Conservation (phyloP, 441 rosid genomes). For the Eruca vesicaria region DNA sequence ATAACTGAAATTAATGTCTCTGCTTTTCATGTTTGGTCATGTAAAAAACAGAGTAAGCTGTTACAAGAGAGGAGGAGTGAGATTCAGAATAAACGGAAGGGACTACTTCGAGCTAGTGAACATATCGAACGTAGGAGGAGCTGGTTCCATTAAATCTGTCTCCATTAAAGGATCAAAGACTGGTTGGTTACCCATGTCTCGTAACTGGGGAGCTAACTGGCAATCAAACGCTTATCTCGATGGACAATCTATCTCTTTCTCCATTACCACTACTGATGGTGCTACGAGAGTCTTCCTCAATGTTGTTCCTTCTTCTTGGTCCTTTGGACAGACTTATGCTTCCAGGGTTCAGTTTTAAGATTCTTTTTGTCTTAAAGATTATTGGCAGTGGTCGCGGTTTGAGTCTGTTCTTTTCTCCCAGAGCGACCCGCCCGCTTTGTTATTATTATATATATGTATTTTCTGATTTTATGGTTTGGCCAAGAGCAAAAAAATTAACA, state of each 20-base stretch:
- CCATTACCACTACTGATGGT: slow-evolving; percentile 59
- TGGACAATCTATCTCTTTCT: slow-evolving; percentile 56
- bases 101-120: slow-evolving; percentile 71
- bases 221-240: slow-evolving; percentile 62
- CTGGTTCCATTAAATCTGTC: slow-evolving; percentile 52
- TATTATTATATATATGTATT: background rate
- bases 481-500: background rate
- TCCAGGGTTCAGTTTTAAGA: slow-evolving; percentile 56
- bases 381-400: slow-evolving; percentile 66
- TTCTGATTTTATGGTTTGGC: background rate
- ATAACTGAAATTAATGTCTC: background rate
- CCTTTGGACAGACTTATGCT: slow-evolving; percentile 59
- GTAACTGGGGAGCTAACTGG: slow-evolving; percentile 84
- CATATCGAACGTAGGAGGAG: slow-evolving; percentile 57
- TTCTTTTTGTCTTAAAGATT: background rate
- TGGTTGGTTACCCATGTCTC: slow-evolving; percentile 64
- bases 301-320: slow-evolving; percentile 56
- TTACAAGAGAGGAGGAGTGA: slow-evolving; percentile 62
- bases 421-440: slow-evolving; percentile 68
- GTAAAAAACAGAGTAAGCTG: slow-evolving; percentile 57
- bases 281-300: slow-evolving; percentile 43
- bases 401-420: slow-evolving; percentile 45
- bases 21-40: background rate
- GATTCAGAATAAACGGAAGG: slow-evolving; percentile 68
- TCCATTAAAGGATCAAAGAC: slow-evolving; percentile 62